Evolutionary conservation across 2,329 filamentous ascomycete species (phyloP), one percentile per base, ranked within the genome.

Genomic region (Diplodia scrobiculata): DNA sequence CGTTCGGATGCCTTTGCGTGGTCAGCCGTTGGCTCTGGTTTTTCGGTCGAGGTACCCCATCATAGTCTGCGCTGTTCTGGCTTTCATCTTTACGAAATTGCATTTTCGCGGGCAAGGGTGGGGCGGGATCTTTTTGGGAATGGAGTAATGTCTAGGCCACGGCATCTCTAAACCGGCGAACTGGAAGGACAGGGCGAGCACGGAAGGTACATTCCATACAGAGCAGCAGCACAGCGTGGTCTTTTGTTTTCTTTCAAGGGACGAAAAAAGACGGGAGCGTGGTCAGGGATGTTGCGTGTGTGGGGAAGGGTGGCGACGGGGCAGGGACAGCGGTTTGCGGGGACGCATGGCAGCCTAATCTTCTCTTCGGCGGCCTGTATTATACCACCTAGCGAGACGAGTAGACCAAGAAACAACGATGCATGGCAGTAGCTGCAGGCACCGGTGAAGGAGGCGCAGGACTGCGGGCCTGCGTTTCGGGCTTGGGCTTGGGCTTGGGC

Each of bases 81-180:
- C 29, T 32, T n/a, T 25, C 19, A 60, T 66, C 32, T 45, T 29
- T 29, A 36, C 45, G 45, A 62, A 62, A 62, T 51, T 62, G 58
- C 58, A 62, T 62, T 62, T 63, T 47, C 27, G 41, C 48, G 58
- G 38, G 58, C 27, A 50, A 50, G 34, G 58, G 58, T n/a, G n/a
- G 58, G 54, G 32, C 17, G 45, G 45, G 58, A n/a, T 36, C 48
- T 32, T 50, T 34, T 63, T 63, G 21, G 60, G 60, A 63, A 53
- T 52, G 60, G 60, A 63, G 36, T 63, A 63, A 63, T 63, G 60
- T 63, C 41, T 63, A 52, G 47, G 60, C 29, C 45, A 48, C 47
- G 36, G 50, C 60, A 63, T 63, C 34, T 38, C 17, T 36, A 52
- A 29, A 41, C 47, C 32, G 60, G 58, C 58, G 58, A 50, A 50